Conservation (phyloP, 306 rosid genomes). For the Mimosa pudica region DNA sequence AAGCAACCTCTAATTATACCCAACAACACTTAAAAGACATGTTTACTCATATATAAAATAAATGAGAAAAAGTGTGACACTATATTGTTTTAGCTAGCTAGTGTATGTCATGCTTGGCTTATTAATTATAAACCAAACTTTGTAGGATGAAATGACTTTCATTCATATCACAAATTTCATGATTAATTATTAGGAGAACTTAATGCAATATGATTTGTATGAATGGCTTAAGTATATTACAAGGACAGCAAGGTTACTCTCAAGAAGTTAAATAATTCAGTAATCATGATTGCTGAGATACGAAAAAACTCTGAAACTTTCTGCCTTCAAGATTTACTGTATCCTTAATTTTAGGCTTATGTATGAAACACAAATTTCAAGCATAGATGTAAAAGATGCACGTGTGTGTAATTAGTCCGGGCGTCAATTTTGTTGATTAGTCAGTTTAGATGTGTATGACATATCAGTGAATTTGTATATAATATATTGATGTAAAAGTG, state of each 20-base stretch:
- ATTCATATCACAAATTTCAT: constrained; percentile 16
- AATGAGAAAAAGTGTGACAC: too few relatives aligned
- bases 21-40: too few relatives aligned
- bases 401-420: background rate
- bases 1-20: too few relatives aligned
- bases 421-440: background rate
- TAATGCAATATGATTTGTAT: background rate
- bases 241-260: background rate
- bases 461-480: background rate
- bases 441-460: background rate
- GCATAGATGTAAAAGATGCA: background rate
- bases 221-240: background rate
- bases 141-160: constrained; percentile 17
- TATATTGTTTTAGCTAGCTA: too few relatives aligned
- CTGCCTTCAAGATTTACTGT: constrained; percentile 12
- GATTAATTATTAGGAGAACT: background rate
- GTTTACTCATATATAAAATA: too few relatives aligned
- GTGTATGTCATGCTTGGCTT: too few relatives aligned
- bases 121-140: too few relatives aligned
- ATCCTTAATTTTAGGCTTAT: background rate
- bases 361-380: background rate
- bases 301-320: background rate
- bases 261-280: background rate
- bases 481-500: constrained; percentile 42
- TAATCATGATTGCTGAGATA: background rate